Base-by-base conservation (phyloP, 208 protist genomes). In the Porcisia hertigi region DNA sequence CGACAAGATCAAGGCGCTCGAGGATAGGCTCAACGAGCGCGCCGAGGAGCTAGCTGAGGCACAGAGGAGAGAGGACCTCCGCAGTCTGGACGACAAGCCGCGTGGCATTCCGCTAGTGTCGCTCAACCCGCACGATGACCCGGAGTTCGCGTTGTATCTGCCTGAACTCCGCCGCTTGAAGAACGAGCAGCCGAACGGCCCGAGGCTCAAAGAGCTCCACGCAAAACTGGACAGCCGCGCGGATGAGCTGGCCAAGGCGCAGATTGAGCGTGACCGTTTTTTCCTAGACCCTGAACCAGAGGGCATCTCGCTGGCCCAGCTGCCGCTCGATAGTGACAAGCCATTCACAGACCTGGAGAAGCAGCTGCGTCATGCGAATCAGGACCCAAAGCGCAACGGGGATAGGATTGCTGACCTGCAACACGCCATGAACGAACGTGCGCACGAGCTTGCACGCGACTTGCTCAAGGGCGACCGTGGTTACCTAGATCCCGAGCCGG, bases 401-500 rank as follows among this genome's bases (percentile, higher is more conserved):
- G 86, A 86, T 52, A 83, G 82, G 65, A 86, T 95, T 41, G 62
- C 72, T 9, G 80, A 81, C n/a, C 73, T 95, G 67, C 54, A 92
- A 64, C 79, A 79, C 3, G 55, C 73, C 69, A 87, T 95, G 89
- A 89, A 89, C 76, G 80, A 89, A 47, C 88, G 87, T 60, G 88
- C 80, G 6, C 75, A 90, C 62, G 87, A 92, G 81, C 66, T 95
- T 41, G 91, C 88, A n/a, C 77, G 72, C 8, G 88, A 88, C 39
- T 70, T 81, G 54, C 76, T 96, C 52, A 79, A 86, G 77, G 84
- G 88, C 36, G 89, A 91, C 69, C 88, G 88, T 75, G 84, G 75
- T 69, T 94, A 91, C 77, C 82, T 96, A 49, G 88, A 94, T 77
- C 82, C 83, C n/a, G 82, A 91, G 59, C 90, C 91, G 20, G 89